phyloP scores from a whole-genome alignment of 768 basidiomycete species.

The Leucogyrophana mollusca region DNA sequence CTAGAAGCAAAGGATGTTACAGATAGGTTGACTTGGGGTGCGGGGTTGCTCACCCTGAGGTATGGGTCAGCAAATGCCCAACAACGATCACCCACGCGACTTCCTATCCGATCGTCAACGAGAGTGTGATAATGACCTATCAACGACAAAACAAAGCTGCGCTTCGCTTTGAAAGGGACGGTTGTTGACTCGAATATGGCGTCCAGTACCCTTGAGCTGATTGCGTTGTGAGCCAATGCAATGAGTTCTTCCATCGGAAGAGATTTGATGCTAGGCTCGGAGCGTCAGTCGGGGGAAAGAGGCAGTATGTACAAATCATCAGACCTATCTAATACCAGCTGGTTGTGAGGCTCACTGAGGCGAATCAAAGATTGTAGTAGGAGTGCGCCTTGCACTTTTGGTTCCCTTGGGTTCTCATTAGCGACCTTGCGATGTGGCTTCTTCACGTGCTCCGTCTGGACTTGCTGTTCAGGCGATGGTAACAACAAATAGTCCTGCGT shows the following conservation, averaged over 20 bases:
- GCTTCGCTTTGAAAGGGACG: constrained; percentile 61
- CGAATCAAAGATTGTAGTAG: constrained; percentile 81
- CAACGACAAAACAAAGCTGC: constrained; percentile 70
- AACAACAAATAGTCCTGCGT: constrained; percentile 23
- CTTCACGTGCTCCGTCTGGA: constrained; percentile 12
- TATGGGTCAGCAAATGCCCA: constrained; percentile 93
- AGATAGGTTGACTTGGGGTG: constrained; percentile 4
- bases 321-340: constrained; percentile 69
- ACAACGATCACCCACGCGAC: constrained; percentile 85
- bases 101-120: constrained; percentile 88
- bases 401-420: constrained; percentile 45
- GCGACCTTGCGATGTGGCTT: constrained; percentile 13
- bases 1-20: constrained; percentile 35
- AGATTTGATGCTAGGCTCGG: constrained; percentile 49
- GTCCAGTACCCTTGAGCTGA: constrained; percentile 78
- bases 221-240: constrained; percentile 59
- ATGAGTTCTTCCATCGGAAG: constrained; percentile 61
- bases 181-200: constrained; percentile 67
- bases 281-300: constrained; percentile 7
- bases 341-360: constrained; percentile 65
- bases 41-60: constrained; percentile 59
- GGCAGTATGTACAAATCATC: constrained; percentile 8
- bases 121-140: constrained; percentile 78
- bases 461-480: constrained; percentile 7
- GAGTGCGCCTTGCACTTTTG: constrained; percentile 81